These are phyloP conservation scores for Beauveria medogensis DNA, from an alignment of 2,329 filamentous ascomycete genomes.

Conservation along the genomic window DNA sequence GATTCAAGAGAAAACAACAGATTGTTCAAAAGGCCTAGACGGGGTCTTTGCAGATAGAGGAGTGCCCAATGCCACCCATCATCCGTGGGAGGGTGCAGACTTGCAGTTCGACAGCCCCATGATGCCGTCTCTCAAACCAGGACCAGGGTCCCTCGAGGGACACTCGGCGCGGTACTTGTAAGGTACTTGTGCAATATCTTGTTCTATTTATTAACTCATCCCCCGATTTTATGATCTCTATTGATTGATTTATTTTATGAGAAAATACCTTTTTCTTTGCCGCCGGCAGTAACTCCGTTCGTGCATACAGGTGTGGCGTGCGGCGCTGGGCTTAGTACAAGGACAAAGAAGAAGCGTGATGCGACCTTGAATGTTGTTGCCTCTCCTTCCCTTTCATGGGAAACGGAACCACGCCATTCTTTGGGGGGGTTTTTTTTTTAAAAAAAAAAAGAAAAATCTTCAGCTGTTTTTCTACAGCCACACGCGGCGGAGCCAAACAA, in stretches of 20 bases:
- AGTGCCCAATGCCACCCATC: neutral
- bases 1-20: neutral
- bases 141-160: neutral
- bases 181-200: neutral
- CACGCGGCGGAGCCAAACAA: no score
- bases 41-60: conserved; percentile 3
- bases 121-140: neutral
- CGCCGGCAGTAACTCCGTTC: neutral
- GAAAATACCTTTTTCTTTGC: no score
- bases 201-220: neutral
- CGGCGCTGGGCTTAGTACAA: neutral
- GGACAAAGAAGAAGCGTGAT: neutral
- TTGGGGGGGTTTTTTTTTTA: no score
- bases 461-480: no score
- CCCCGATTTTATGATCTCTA: no score
- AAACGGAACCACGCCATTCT: no score
- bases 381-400: neutral
- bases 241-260: neutral
- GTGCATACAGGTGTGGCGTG: conserved; percentile 6
- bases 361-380: neutral
- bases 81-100: neutral
- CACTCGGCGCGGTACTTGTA: neutral
- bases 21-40: neutral
- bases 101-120: neutral
- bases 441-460: no score